Conservation (phyloP, 805 yeast genomes). For the Myxozyma kluyveri region DNA sequence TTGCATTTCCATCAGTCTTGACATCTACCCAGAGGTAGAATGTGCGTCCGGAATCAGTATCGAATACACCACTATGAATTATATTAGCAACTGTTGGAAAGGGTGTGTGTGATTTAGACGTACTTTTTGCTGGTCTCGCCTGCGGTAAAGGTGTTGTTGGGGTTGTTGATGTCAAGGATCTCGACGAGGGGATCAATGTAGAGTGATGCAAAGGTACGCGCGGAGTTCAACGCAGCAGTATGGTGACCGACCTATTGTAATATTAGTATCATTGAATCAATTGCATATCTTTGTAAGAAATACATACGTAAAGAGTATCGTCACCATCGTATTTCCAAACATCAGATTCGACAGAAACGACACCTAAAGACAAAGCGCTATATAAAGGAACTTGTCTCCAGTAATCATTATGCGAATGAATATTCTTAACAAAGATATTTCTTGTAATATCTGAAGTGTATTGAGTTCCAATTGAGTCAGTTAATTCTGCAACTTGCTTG, state of each 20-base stretch:
- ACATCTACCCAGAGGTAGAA: constrained; percentile 63
- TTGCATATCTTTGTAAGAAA: not conserved
- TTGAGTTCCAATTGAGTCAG: constrained; percentile 14
- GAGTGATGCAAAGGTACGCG: constrained; percentile 48
- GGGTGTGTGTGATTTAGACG: too few relatives aligned
- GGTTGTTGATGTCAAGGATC: constrained; percentile 51
- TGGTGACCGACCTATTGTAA: constrained; percentile 60
- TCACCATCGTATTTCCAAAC: constrained; percentile 48
- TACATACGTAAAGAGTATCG: constrained; percentile 35
- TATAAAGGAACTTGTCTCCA: constrained; percentile 47
- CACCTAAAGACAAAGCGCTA: constrained; percentile 50
- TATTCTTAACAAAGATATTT: constrained; percentile 41
- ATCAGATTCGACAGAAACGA: constrained; percentile 54
- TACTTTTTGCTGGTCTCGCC: constrained; percentile 21
- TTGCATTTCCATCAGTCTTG: constrained; percentile 46
- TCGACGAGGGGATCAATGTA: constrained; percentile 54
- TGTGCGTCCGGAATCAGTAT: constrained; percentile 50
- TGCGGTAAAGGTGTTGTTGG: constrained; percentile 27
- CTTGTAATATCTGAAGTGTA: constrained; percentile 28
- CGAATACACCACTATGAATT: constrained; percentile 40
- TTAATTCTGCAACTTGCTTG: constrained; percentile 10
- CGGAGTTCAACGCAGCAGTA: constrained; percentile 45
- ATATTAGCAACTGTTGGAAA: not conserved
- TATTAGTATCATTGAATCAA: constrained; percentile 29
- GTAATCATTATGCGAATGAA: constrained; percentile 60